Base-by-base conservation (phyloP, 2,329 filamentous ascomycete genomes). In the Penicillium fuscoglaucum region DNA sequence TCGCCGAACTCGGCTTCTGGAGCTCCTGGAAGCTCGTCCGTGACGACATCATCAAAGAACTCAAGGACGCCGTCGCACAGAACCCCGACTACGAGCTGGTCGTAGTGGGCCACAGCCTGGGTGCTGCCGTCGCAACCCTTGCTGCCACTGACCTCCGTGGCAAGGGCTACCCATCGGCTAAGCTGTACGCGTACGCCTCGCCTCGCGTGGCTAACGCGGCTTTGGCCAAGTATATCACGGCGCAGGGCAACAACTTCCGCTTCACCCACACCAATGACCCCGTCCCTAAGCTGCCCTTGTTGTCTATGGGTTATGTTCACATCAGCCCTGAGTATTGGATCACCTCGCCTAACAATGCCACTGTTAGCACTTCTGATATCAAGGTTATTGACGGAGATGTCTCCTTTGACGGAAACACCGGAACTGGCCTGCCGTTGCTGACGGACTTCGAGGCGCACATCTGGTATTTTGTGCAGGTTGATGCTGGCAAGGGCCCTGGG, bases 311-410 rank as follows among this genome's bases (percentile, higher is more conserved):
- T 35, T 91, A 86, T 76, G 76, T 82, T 40, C 89, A 91, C 72
- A 83, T 84, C n/a, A 83, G 79, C 17, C 87, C 88, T 1, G 89
- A 91, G 78, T 90, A 86, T 75, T 90, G 84, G 81, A 77, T 89
- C 37, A 68, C 64, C 0, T 70, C 76, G 1, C 57, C 55, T 1
- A 63, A 66, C 31, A 67, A 67, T 24, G 51, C 62, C 8, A 63
- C 63, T 17, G 67, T 71, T 13, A 33, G 44, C 0, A 44, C 63
- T 0, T 51, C 54, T 15, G 64, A 70, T 26, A 55, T 72, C 7
- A 44, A 64, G 19, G 62, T 70, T 5, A 53, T 70, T 13, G 46
- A 64, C 1, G 68, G 68, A 1, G 62, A 59, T 13, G 52, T 70
- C 12, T 70, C 68, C 24, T 61, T 48, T 6, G 31, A 66, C 1